A percentile compares a stretch with the other conserved stretches of the same genome.
Evolutionary conservation across 2,329 filamentous ascomycete species (phyloP).

Genomic region (Beauveria medogensis): DNA sequence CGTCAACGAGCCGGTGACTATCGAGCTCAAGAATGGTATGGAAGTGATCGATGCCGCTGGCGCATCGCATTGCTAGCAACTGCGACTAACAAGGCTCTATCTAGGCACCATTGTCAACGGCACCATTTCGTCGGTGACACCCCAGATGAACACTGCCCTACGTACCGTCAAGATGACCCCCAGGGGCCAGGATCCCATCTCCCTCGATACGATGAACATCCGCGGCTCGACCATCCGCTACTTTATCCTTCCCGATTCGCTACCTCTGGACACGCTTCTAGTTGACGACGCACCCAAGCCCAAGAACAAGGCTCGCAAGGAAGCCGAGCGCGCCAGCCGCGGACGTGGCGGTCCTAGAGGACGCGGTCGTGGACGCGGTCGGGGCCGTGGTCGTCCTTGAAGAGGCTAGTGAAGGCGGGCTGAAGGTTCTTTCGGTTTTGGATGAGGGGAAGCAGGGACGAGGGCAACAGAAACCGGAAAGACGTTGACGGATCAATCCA

Average conservation of each 20-base stretch:
- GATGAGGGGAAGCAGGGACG: background rate
- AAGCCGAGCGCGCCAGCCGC: conserved; percentile 54
- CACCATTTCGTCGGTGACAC: conserved; percentile 92
- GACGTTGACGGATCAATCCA: background rate
- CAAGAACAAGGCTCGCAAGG: conserved; percentile 99
- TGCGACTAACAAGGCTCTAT: background rate
- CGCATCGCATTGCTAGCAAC: background rate
- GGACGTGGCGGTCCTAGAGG: conserved; percentile 47
- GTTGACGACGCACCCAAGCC: conserved; percentile 97
- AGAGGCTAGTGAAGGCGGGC: background rate
- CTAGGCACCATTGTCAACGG: conserved; percentile 90
- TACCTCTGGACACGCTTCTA: conserved; percentile 88
- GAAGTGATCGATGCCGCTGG: background rate
- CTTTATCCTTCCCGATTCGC: conserved; percentile 89
- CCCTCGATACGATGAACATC: conserved; percentile 92
- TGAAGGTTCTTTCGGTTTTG: background rate
- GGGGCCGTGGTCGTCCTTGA: conserved; percentile 28
- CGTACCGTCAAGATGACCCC: conserved; percentile 95
- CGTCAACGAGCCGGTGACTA: conserved; percentile 94
- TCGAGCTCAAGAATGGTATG: conserved; percentile 95
- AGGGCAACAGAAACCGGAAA: background rate
- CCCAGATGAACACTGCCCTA: conserved; percentile 96
- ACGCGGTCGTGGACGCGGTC: conserved; percentile 37
- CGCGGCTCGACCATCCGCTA: conserved; percentile 94
- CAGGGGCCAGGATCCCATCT: conserved; percentile 77